Evolutionary conservation across 345 rosid genomes (phyloP).

Genomic region (Citrus glauca): DNA sequence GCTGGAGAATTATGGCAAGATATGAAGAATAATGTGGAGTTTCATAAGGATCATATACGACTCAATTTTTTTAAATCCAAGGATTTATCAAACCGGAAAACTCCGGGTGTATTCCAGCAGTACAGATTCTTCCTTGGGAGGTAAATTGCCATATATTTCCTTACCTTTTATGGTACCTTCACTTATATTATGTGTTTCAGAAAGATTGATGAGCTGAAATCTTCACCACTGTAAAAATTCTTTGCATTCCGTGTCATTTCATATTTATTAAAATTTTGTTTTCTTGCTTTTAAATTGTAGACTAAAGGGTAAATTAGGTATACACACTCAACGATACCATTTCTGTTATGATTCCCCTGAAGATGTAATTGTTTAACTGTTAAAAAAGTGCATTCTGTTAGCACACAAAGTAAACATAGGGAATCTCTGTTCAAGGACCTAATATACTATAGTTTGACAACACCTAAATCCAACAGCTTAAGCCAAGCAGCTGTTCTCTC

Average conservation of each 20-base stretch:
- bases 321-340: not conserved
- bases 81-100: conserved; percentile 65
- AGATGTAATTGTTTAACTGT: not conserved
- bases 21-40: conserved; percentile 54
- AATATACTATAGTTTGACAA: not conserved
- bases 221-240: not conserved
- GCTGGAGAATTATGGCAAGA: conserved; percentile 88
- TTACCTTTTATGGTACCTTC: not conserved
- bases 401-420: not conserved
- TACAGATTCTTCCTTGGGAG: conserved; percentile 87
- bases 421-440: not conserved
- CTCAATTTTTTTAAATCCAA: conserved; percentile 58
- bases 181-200: not conserved
- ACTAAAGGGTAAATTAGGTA: not conserved
- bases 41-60: conserved; percentile 61
- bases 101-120: conserved; percentile 62
- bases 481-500: not conserved
- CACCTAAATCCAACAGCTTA: not conserved
- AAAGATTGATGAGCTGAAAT: not conserved
- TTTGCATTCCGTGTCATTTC: not conserved
- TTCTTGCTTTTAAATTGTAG: not conserved
- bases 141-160: conserved; percentile 26
- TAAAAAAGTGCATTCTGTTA: not conserved
- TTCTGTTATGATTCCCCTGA: not conserved
- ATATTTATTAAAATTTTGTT: not conserved